phyloP scores from a whole-genome alignment of 192 early-diverging fungal genomes.

The Podila minutissima region DNA sequence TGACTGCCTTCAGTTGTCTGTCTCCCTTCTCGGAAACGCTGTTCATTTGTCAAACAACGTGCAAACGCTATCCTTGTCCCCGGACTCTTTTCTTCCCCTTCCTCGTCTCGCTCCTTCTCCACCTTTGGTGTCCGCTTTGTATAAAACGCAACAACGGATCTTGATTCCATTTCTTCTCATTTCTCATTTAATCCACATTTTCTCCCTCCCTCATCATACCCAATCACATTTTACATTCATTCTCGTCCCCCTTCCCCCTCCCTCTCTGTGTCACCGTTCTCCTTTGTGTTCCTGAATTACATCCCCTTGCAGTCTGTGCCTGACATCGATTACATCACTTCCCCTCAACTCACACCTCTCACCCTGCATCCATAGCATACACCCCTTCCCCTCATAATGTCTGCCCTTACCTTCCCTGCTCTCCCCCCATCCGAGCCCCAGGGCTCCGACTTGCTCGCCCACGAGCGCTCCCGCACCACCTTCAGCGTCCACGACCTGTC shows the following conservation, averaged over 20 bases:
- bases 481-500: conserved; percentile 76
- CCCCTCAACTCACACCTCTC: not conserved
- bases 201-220: not conserved
- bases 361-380: not conserved
- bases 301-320: conserved; percentile 1
- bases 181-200: too few species aligned
- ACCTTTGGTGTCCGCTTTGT: not conserved
- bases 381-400: conserved; percentile 45
- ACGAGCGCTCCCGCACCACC: conserved; percentile 73
- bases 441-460: conserved; percentile 60
- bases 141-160: too few species aligned
- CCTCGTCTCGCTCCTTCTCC: not conserved
- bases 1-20: not conserved
- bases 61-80: not conserved
- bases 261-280: not conserved
- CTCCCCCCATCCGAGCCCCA: conserved; percentile 56
- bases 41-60: not conserved
- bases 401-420: conserved; percentile 53
- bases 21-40: not conserved
- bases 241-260: not conserved
- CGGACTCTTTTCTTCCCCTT: not conserved
- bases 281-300: not conserved
- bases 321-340: not conserved
- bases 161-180: not conserved
- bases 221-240: not conserved